Percentiles rank a stretch among this genome's conserved stretches.
These are phyloP conservation scores for Leptographium galeiforme DNA, from an alignment of 2,329 filamentous ascomycete species.

Conservation along the genomic window DNA sequence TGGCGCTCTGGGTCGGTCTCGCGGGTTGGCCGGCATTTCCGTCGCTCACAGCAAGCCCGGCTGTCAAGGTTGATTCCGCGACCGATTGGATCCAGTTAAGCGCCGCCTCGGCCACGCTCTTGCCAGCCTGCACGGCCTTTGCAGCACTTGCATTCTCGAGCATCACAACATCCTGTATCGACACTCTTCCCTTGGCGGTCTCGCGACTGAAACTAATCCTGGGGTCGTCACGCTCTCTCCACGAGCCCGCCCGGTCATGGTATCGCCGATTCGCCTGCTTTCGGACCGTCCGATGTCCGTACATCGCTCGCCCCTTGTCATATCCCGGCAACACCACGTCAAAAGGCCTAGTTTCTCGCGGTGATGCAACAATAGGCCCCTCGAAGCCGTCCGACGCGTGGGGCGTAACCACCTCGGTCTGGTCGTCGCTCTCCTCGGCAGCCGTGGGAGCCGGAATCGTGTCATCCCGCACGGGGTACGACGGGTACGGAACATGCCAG, in stretches of 20 bases:
- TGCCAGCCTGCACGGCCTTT: slow-evolving; percentile 16
- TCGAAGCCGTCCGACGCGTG: background rate
- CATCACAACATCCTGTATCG: slow-evolving; percentile 2
- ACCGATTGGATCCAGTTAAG: slow-evolving; percentile 27
- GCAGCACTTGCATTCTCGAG: slow-evolving; percentile 9
- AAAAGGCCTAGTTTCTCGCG: no score
- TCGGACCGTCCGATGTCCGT: slow-evolving; percentile 26
- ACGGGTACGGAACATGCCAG: slow-evolving; percentile 20
- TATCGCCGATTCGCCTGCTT: slow-evolving; percentile 26
- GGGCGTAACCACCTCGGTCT: slow-evolving; percentile 4
- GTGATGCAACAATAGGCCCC: no score
- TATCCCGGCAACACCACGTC: no score
- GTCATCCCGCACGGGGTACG: slow-evolving; percentile 2
- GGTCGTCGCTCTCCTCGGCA: slow-evolving; percentile 2
- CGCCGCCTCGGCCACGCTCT: slow-evolving; percentile 27
- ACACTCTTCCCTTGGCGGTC: slow-evolving; percentile 22
- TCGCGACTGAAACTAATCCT: slow-evolving; percentile 28
- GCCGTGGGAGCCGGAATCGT: slow-evolving; percentile 13
- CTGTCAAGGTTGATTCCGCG: slow-evolving; percentile 12
- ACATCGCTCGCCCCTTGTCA: no score
- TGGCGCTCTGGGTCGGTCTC: no score
- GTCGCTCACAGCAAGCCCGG: no score
- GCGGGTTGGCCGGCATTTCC: no score
- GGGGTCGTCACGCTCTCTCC: slow-evolving; percentile 28
- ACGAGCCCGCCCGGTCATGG: slow-evolving; percentile 29